phyloP scores from a whole-genome alignment of 1,139 yeast species.

The Yamadazyma diddensiae region DNA sequence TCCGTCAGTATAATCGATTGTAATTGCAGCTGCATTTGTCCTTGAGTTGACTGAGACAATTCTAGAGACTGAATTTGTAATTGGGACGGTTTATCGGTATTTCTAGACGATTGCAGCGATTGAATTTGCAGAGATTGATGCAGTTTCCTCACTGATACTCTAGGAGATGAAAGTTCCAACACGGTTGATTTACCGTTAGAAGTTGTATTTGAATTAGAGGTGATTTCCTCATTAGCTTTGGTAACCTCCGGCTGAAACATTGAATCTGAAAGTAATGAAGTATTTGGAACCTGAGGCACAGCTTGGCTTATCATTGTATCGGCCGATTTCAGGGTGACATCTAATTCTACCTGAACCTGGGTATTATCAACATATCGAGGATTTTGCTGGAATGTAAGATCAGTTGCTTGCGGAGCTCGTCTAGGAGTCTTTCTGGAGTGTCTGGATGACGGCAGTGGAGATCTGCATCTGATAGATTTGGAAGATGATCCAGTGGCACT shows the following conservation, averaged over 20 bases:
- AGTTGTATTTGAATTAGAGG: neutral
- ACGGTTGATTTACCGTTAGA: neutral
- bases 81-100: neutral
- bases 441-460: neutral
- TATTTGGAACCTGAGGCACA: constrained; percentile 5
- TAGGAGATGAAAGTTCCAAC: no score
- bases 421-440: no score
- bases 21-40: neutral
- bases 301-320: constrained; percentile 6
- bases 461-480: neutral
- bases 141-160: no score
- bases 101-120: neutral
- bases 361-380: constrained; percentile 3
- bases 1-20: neutral
- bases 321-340: neutral
- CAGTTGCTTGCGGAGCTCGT: constrained; percentile 1
- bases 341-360: neutral
- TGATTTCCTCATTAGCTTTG: neutral
- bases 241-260: neutral
- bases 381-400: constrained; percentile 4
- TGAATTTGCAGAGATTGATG: neutral
- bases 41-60: neutral
- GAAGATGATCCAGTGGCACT: no score
- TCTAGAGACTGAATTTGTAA: neutral
- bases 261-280: constrained; percentile 4